phyloP scores from a whole-genome alignment of 2,329 filamentous ascomycete genomes.

The Phoma herbarum region DNA sequence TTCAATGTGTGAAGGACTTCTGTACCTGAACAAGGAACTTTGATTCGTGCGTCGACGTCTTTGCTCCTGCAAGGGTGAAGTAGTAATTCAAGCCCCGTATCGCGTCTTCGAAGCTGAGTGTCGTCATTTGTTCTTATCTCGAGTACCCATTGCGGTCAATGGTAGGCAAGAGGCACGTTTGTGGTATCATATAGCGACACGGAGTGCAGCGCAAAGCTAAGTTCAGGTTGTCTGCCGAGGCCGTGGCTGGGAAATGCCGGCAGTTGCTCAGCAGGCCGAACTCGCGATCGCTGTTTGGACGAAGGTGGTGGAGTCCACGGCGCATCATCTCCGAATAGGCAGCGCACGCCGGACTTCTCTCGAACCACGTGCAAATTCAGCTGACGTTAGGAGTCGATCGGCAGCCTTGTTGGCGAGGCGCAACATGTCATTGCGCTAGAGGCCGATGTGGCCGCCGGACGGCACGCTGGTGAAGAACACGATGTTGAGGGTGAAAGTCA shows the following conservation, averaged over 20 bases:
- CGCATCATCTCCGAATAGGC: conserved; percentile 20
- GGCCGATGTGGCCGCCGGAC: conserved; percentile 20
- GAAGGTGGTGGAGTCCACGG: conserved; percentile 5
- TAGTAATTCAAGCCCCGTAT: not conserved
- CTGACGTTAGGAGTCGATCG: conserved; percentile 31
- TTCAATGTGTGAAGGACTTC: not conserved
- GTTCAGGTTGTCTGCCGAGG: conserved; percentile 6
- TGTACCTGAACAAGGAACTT: not conserved
- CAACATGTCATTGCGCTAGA: conserved; percentile 20
- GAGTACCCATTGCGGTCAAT: conserved; percentile 1
- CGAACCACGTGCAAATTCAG: too few species aligned
- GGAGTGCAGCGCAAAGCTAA: not conserved
- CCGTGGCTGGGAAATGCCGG: conserved; percentile 1
- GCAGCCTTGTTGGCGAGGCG: conserved; percentile 20
- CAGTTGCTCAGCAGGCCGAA: conserved; percentile 12
- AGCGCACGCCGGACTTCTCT: conserved; percentile 26
- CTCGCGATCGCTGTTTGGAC: conserved; percentile 9
- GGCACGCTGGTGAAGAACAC: conserved; percentile 5
- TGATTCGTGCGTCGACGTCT: not conserved
- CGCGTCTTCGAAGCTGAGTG: not conserved
- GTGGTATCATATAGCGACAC: not conserved
- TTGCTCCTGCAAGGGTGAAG: not conserved
- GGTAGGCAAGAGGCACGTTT: not conserved
- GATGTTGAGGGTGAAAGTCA: conserved; percentile 11
- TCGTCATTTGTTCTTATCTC: conserved; percentile 1